Evolutionary conservation across 2,329 filamentous ascomycete genomes (phyloP).

Genomic region (Aureobasidium uvarum): DNA sequence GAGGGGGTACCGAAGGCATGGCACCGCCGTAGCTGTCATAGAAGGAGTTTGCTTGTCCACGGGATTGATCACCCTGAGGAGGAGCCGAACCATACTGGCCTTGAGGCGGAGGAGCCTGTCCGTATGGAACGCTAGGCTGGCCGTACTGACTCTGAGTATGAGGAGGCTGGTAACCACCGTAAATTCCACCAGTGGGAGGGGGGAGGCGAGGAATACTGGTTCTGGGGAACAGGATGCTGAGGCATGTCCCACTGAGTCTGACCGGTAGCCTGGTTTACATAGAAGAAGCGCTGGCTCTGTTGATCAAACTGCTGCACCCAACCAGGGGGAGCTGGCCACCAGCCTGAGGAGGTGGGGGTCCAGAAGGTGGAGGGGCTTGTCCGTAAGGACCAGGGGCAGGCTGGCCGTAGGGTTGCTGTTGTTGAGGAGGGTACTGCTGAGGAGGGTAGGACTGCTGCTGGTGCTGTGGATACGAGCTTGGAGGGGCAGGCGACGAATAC

Average conservation of each 20-base stretch:
- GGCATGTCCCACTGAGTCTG: slow-evolving; percentile 65
- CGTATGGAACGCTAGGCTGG: slow-evolving; percentile 5
- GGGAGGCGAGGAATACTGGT: slow-evolving; percentile 14
- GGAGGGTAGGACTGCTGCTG: slow-evolving; percentile 35
- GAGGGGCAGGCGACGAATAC: slow-evolving; percentile 14
- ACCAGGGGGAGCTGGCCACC: slow-evolving; percentile 57
- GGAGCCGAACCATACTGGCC: slow-evolving; percentile 10
- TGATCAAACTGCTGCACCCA: slow-evolving; percentile 65
- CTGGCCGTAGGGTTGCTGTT: slow-evolving; percentile 30
- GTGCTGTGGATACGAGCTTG: slow-evolving; percentile 31
- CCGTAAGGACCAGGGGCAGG: slow-evolving; percentile 31
- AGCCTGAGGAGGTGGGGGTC: slow-evolving; percentile 32
- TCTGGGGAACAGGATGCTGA: slow-evolving; percentile 33
- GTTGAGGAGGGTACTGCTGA: slow-evolving; percentile 31
- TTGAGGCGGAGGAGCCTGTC: slow-evolving; percentile 3
- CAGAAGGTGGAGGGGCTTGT: slow-evolving; percentile 34
- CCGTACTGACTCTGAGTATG: slow-evolving; percentile 31
- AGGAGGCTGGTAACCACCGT: slow-evolving; percentile 33
- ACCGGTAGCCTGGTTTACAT: slow-evolving; percentile 60
- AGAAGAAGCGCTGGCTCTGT: slow-evolving; percentile 62
- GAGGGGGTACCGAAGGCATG: slow-evolving; percentile 28
- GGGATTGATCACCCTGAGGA: slow-evolving; percentile 16
- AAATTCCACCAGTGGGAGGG: slow-evolving; percentile 14
- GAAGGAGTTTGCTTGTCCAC: slow-evolving; percentile 17
- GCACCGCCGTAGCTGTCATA: slow-evolving; percentile 23